Conservation (phyloP, 2,329 filamentous ascomycete species). For the Botrytis tulipae region DNA sequence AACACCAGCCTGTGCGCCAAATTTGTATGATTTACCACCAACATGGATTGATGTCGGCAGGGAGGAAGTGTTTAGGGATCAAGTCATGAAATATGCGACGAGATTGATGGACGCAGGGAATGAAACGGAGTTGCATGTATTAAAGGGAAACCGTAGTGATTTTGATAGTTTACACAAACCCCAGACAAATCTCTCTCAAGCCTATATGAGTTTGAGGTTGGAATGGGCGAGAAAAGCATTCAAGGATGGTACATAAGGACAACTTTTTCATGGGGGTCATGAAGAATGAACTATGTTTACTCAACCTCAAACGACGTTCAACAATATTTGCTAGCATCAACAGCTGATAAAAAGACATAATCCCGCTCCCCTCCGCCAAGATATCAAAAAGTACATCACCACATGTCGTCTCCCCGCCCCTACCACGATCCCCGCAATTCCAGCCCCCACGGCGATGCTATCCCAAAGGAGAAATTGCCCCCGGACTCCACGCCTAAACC, state of each 20-base stretch:
- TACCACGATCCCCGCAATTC: background rate
- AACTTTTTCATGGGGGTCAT: background rate
- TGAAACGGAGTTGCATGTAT: slow-evolving; percentile 41
- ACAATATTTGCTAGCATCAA: no score
- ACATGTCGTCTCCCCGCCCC: background rate
- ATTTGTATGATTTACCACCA: slow-evolving; percentile 37
- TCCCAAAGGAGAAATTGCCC: background rate
- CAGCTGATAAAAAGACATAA: background rate
- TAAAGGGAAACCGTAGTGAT: slow-evolving; percentile 34
- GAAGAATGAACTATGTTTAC: no score
- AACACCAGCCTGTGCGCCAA: slow-evolving; percentile 36
- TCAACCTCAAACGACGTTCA: background rate
- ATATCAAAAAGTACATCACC: background rate
- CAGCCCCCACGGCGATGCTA: slow-evolving; percentile 3
- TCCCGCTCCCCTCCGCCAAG: background rate
- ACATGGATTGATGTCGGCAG: slow-evolving; percentile 41
- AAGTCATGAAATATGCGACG: slow-evolving; percentile 39
- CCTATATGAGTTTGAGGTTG: background rate
- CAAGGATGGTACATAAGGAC: no score
- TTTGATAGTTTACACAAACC: background rate
- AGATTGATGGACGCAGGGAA: slow-evolving; percentile 40
- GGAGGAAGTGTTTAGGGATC: slow-evolving; percentile 40
- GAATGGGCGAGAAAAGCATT: background rate
- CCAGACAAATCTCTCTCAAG: slow-evolving; percentile 2
- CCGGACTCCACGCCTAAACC: slow-evolving; percentile 15